Evolutionary conservation across 345 rosid genomes (phyloP).

Genomic region (Nephelium lappaceum): DNA sequence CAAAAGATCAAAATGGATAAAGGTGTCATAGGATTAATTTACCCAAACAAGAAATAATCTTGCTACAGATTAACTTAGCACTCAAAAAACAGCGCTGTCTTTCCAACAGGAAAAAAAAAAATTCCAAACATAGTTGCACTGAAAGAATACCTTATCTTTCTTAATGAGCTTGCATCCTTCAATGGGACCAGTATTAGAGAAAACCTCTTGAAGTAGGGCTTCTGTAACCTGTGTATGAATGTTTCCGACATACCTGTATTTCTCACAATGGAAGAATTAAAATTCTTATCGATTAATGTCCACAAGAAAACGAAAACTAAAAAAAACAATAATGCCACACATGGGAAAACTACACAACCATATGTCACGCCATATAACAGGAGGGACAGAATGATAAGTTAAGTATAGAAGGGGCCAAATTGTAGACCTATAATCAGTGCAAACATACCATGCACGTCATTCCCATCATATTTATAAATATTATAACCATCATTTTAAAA

Average conservation of each 20-base stretch:
- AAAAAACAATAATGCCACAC: neutral
- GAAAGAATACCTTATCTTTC: constrained; percentile 62
- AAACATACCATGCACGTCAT: neutral
- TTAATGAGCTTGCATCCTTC: constrained; percentile 75
- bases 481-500: no score
- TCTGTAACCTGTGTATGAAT: constrained; percentile 73
- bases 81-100: neutral
- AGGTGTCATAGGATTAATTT: neutral
- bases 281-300: neutral
- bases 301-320: constrained; percentile 19
- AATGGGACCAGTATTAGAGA: constrained; percentile 63
- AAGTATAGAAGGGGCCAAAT: no score
- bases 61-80: neutral
- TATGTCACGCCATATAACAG: neutral
- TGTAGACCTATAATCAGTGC: neutral
- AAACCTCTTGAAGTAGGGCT: constrained; percentile 67
- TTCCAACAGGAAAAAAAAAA: neutral
- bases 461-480: neutral
- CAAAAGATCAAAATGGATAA: no score
- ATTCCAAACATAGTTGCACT: neutral
- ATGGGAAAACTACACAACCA: neutral
- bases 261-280: constrained; percentile 9
- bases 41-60: neutral
- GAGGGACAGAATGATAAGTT: neutral
- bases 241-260: constrained; percentile 69